phyloP scores from a whole-genome alignment of 2,329 filamentous ascomycete genomes.

The Neurospora sp. region DNA sequence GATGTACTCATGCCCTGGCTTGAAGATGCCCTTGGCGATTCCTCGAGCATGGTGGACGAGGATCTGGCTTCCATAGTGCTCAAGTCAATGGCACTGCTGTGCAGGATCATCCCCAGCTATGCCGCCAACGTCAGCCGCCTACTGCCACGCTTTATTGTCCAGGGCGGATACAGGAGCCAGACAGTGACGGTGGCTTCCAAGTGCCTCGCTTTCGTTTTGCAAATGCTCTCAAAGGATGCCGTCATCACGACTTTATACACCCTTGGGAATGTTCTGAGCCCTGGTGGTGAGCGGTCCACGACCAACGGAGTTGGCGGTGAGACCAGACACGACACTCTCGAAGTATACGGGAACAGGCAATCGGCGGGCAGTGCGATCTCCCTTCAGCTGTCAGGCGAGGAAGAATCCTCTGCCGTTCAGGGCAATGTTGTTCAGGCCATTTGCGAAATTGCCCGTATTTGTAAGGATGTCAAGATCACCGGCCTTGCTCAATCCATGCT shows the following conservation, averaged over 20 bases:
- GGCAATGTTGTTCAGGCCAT: constrained; percentile 92
- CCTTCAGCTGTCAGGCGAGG: constrained; percentile 62
- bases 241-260: constrained; percentile 94
- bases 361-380: constrained; percentile 72
- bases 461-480: constrained; percentile 83
- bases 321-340: constrained; percentile 26
- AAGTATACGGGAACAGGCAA: constrained; percentile 44
- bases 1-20: constrained; percentile 78
- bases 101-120: constrained; percentile 61
- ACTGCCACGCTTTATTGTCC: constrained; percentile 79
- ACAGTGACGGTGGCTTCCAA: constrained; percentile 72
- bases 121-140: constrained; percentile 69
- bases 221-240: constrained; percentile 78
- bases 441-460: constrained; percentile 74
- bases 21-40: constrained; percentile 69
- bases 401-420: constrained; percentile 69
- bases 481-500: constrained; percentile 92
- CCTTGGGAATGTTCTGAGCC: constrained; percentile 87
- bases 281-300: constrained; percentile 47
- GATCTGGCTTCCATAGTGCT: constrained; percentile 69
- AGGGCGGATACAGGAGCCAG: constrained; percentile 59
- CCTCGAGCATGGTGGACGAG: constrained; percentile 72
- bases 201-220: constrained; percentile 73
- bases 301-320: constrained; percentile 43
- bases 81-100: constrained; percentile 72